Base-by-base conservation (phyloP, 768 basidiomycete genomes). In the Phylloporus rhodoxanthus region DNA sequence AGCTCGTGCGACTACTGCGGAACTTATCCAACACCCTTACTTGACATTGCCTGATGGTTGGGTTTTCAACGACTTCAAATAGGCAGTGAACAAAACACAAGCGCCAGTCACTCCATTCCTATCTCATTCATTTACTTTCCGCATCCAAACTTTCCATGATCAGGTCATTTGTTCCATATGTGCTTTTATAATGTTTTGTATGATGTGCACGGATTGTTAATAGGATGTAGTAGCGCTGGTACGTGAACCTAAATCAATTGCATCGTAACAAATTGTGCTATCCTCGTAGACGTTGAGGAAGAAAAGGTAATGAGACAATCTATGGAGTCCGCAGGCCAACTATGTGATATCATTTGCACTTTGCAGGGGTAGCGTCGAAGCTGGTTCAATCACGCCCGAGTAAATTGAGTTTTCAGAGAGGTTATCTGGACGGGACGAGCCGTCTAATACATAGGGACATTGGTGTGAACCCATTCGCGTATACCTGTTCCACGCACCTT, bases 1-100 rank as follows among this genome's bases (percentile, higher is more conserved):
- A 46, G 81, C 89, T 56, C 84, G 93, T 30, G 87, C 92, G 2
- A 80, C 72, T 23, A 87, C 92, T 29, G 72, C 80, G 30, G 89
- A 91, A 60, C 78, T 95, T 50, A 78, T 86, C 53, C 75, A 75
- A 55, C 91, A 96, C 69, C 78, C 78, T 34, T 96, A 89, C 73
- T 78, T 92, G 45, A 70, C 68, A 58, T 77, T 90, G 51, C 80
- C 84, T 51, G 75, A 75, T 41, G 84, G 77, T 50, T 92, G 90
- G 89, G 69, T 71, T 51, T 92, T 92, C 73, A 79, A 73, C 56
- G 82, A 81, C 57, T 70, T 67, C 57, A 67, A 67, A 51, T 67
- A 54, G 51, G 47, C 45, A 38, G 38, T 39, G 45, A 46, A 45
- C 38, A 48, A 50, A 50, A 37, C 39, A 45, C 40, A 50, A 43